These are phyloP conservation scores for Rhazya stricta DNA, from an alignment of 257 asterid genomes.

Conservation along the genomic window DNA sequence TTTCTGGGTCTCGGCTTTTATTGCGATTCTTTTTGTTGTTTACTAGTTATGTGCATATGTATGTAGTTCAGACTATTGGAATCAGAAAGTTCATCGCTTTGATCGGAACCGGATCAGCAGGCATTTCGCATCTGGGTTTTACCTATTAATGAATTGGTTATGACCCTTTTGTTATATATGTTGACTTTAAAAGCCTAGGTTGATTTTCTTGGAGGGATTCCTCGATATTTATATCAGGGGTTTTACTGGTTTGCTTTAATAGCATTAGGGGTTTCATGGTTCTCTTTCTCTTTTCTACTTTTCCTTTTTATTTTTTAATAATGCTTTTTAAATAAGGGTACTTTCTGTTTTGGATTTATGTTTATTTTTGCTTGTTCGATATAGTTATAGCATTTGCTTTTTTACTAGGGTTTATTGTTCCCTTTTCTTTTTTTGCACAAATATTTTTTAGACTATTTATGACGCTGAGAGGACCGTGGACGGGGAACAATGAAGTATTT, in stretches of 20 bases:
- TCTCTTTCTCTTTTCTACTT: neutral
- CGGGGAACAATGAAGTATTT: neutral
- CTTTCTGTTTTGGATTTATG: neutral
- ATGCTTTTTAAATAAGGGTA: neutral
- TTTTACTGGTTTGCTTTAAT: neutral
- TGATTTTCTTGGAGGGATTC: constrained; percentile 11
- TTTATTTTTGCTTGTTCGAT: neutral
- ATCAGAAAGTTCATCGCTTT: constrained; percentile 11
- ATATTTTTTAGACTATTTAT: neutral
- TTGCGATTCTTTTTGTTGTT: neutral
- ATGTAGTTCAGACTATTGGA: neutral
- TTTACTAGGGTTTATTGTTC: neutral
- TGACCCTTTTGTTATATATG: neutral
- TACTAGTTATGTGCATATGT: neutral
- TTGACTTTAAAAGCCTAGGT: neutral
- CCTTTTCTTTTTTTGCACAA: neutral
- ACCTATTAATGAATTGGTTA: neutral
- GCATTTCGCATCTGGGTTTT: neutral
- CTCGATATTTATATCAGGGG: neutral
- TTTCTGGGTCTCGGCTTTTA: neutral
- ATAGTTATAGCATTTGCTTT: neutral
- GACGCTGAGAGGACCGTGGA: neutral
- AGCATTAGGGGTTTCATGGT: neutral
- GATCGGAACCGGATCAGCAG: constrained; percentile 16
- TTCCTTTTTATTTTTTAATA: neutral